Conservation (phyloP, 805 yeast species). For the Wickerhamiella sorbophila region DNA sequence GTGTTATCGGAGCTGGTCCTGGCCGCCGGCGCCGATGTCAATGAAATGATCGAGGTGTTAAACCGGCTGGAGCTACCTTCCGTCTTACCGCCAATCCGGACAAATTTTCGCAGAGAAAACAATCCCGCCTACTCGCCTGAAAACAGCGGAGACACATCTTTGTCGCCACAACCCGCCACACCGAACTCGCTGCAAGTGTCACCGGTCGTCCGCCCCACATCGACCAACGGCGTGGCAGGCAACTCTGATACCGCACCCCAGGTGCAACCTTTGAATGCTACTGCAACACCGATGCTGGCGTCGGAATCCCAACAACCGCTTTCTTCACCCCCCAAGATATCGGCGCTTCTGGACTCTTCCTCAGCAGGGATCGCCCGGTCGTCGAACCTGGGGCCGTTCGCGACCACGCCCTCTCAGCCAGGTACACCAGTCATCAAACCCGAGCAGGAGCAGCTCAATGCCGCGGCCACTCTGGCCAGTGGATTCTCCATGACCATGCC, state of each 20-base stretch:
- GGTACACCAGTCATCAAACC: not conserved
- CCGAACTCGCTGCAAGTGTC: not conserved
- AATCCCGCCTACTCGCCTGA: not conserved
- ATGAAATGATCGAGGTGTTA: not conserved
- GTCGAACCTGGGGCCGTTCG: not conserved
- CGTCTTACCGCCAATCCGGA: not conserved
- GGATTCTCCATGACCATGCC: not conserved
- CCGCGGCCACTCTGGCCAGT: not conserved
- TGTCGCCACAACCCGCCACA: not conserved
- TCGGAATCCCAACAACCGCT: not conserved
- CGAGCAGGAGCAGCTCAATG: not conserved
- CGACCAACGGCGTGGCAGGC: not conserved
- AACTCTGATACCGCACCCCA: not conserved
- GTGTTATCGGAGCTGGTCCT: not conserved
- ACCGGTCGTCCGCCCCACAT: not conserved
- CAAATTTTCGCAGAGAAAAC: not conserved
- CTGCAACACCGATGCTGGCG: not conserved
- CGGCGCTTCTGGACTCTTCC: not conserved
- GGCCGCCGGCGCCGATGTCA: not conserved
- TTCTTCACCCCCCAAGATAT: not conserved
- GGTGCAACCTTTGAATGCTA: not conserved
- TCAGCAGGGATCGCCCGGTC: not conserved
- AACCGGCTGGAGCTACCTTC: not conserved
- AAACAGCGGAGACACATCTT: not conserved
- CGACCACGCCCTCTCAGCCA: not conserved